phyloP scores from a whole-genome alignment of 768 basidiomycete species.

The Leucogyrophana mollusca region DNA sequence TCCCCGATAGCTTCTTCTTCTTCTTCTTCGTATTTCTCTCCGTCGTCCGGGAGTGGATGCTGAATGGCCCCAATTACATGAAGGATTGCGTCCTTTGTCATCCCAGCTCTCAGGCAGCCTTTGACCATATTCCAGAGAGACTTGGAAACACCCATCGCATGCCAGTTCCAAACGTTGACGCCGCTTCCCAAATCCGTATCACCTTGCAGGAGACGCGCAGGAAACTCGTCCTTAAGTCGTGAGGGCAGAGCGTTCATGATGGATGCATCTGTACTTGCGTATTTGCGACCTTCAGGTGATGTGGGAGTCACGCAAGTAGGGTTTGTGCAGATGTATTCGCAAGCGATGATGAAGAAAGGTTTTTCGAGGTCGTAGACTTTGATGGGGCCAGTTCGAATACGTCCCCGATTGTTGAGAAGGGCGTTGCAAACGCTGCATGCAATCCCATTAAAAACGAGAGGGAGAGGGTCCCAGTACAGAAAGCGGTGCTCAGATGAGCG shows the following conservation, averaged over 20 bases:
- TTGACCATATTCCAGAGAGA: constrained; percentile 74
- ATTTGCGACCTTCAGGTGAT: constrained; percentile 57
- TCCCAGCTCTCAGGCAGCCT: constrained; percentile 54
- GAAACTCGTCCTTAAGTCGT: constrained; percentile 72
- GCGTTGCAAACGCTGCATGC: constrained; percentile 65
- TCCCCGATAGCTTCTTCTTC: constrained; percentile 29
- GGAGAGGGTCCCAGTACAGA: constrained; percentile 86
- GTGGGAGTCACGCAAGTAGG: constrained; percentile 42
- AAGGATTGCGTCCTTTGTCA: constrained; percentile 62
- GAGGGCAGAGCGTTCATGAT: constrained; percentile 69
- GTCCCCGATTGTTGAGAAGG: constrained; percentile 63
- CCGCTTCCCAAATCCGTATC: constrained; percentile 59
- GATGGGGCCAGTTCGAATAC: constrained; percentile 71
- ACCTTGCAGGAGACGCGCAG: constrained; percentile 57
- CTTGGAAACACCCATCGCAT: constrained; percentile 67
- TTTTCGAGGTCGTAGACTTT: constrained; percentile 79
- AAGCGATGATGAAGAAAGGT: constrained; percentile 84
- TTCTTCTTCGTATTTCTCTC: constrained; percentile 32
- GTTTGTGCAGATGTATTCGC: constrained; percentile 70
- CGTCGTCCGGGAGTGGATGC: constrained; percentile 34
- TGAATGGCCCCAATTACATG: constrained; percentile 59
- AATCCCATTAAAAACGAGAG: constrained; percentile 81
- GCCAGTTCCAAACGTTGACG: constrained; percentile 73
- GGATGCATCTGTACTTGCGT: constrained; percentile 69
- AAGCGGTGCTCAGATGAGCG: constrained; percentile 70